phyloP scores from a whole-genome alignment of 495 filamentous ascomycete genomes.

The Penicillium nucicola region DNA sequence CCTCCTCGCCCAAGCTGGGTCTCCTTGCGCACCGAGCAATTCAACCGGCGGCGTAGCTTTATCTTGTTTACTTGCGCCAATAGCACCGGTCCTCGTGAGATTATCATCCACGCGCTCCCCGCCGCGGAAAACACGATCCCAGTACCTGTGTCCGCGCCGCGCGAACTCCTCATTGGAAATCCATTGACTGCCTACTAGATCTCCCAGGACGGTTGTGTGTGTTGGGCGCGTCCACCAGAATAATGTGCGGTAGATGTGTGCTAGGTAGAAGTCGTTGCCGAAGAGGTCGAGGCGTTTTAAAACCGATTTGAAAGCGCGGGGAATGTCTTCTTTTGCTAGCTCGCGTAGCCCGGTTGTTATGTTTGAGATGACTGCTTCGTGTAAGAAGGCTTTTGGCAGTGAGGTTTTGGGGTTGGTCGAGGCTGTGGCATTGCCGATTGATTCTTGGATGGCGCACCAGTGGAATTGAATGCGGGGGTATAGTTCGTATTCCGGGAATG shows the following conservation, averaged over 20 bases:
- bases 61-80: conserved; percentile 26
- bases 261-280: conserved; percentile 93
- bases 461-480: conserved; percentile 57
- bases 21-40: conserved; percentile 45
- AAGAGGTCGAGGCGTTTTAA: conserved; percentile 82
- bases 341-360: conserved; percentile 47
- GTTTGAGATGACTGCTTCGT: conserved; percentile 31
- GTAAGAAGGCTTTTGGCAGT: conserved; percentile 12
- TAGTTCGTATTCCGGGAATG: conserved; percentile 53
- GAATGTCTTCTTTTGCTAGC: conserved; percentile 61
- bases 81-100: conserved; percentile 35
- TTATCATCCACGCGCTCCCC: conserved; percentile 65
- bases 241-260: conserved; percentile 85
- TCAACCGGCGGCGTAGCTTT: conserved; percentile 35
- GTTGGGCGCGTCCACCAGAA: conserved; percentile 79
- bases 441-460: conserved; percentile 37
- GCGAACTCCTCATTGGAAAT: conserved; percentile 81
- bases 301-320: conserved; percentile 53
- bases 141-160: conserved; percentile 67
- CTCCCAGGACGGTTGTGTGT: conserved; percentile 85
- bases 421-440: conserved; percentile 12
- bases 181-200: conserved; percentile 96
- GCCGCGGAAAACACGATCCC: conserved; percentile 73
- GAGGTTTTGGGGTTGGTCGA: conserved; percentile 1
- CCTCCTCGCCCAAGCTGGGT: conserved; percentile 63